Conservation (phyloP, 2,329 filamentous ascomycete genomes). For the Xylariaceae sp. region DNA sequence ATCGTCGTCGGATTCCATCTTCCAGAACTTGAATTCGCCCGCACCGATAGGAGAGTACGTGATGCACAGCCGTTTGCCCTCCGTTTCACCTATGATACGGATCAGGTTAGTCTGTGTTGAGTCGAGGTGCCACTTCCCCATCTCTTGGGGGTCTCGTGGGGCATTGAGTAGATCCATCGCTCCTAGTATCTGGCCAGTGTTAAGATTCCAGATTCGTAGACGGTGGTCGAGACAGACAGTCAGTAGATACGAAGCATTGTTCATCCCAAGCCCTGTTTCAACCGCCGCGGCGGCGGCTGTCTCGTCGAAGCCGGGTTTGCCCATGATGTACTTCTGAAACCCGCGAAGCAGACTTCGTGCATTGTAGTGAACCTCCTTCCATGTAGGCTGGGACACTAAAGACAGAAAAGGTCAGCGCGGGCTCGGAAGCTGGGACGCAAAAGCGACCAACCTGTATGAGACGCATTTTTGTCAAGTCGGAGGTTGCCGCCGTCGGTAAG, state of each 20-base stretch:
- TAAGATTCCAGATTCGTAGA: conserved; percentile 83
- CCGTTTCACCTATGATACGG: conserved; percentile 59
- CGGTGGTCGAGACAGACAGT: conserved; percentile 87
- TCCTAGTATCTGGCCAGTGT: conserved; percentile 72
- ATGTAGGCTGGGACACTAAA: conserved; percentile 38
- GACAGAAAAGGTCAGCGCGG: conserved; percentile 19
- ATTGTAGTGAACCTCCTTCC: conserved; percentile 71
- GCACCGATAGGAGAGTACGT: conserved; percentile 85
- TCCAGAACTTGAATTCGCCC: conserved; percentile 94
- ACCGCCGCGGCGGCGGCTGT: conserved; percentile 63
- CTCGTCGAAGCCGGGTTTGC: conserved; percentile 60
- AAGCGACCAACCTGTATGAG: conserved; percentile 42
- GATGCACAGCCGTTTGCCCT: conserved; percentile 57
- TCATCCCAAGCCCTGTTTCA: conserved; percentile 47
- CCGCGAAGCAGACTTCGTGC: conserved; percentile 69
- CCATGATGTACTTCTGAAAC: conserved; percentile 60
- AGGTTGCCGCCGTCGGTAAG: conserved; percentile 76
- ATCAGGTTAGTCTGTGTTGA: conserved; percentile 75
- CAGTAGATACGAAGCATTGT: conserved; percentile 56
- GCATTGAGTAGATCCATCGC: conserved; percentile 75
- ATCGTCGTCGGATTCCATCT: conserved; percentile 60
- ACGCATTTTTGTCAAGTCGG: conserved; percentile 59
- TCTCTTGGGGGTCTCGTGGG: conserved; percentile 61
- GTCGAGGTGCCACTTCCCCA: conserved; percentile 71
- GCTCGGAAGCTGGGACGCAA: background rate